These are phyloP conservation scores for Cladosporium sp. DNA, from an alignment of 2,329 filamentous ascomycete genomes.

Conservation along the genomic window DNA sequence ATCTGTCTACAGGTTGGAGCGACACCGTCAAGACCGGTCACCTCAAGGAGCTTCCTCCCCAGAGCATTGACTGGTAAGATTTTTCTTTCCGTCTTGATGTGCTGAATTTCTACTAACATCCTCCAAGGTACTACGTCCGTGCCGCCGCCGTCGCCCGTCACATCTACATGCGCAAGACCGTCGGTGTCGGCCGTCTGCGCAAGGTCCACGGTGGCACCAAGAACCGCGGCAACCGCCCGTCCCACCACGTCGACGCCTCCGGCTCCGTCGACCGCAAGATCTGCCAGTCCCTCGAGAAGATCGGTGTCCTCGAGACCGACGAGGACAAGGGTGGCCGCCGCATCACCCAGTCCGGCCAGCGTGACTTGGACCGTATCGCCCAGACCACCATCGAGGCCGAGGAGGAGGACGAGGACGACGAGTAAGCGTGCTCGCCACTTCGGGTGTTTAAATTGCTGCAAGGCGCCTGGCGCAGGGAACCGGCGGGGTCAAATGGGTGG, in stretches of 20 bases:
- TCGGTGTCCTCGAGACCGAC: conserved; percentile 93
- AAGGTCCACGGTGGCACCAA: conserved; percentile 86
- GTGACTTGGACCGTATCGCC: conserved; percentile 83
- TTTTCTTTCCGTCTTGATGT: neutral
- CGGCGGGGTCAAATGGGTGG: conserved; percentile 6
- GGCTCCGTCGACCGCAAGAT: conserved; percentile 96
- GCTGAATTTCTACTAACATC: neutral
- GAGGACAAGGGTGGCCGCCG: conserved; percentile 98
- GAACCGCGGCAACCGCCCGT: conserved; percentile 90
- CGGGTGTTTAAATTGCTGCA: conserved; percentile 8
- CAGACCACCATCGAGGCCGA: conserved; percentile 47
- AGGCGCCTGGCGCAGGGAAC: conserved; percentile 11
- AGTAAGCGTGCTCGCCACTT: conserved; percentile 14
- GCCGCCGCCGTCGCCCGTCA: conserved; percentile 93
- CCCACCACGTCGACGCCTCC: conserved; percentile 90
- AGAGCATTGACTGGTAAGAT: conserved; percentile 82
- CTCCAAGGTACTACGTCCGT: conserved; percentile 64
- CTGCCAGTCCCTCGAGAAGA: conserved; percentile 97
- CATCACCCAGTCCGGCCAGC: conserved; percentile 96
- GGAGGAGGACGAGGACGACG: conserved; percentile 41
- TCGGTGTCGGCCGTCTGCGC: conserved; percentile 94
- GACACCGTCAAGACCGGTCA: conserved; percentile 98
- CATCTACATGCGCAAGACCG: conserved; percentile 99
- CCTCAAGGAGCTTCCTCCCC: conserved; percentile 94
- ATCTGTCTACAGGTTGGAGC: conserved; percentile 74